A percentile compares a stretch with the other conserved stretches of the same genome.
phyloP scores from a whole-genome alignment of 2,329 filamentous ascomycete species.

The Sclerotiophoma versabilis region DNA sequence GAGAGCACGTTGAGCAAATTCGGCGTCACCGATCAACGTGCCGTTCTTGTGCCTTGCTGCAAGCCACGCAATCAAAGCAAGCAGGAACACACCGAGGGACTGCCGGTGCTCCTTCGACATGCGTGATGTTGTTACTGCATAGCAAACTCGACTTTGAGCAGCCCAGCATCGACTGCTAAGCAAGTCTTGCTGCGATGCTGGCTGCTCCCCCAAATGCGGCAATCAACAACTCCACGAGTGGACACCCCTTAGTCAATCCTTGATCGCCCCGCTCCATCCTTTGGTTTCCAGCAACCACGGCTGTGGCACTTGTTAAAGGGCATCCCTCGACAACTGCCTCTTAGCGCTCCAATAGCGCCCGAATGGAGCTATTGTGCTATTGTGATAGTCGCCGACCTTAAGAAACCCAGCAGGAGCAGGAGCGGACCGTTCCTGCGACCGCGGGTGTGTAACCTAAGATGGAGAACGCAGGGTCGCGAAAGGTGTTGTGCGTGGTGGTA shows the following conservation, averaged over 20 bases:
- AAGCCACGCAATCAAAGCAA: slow-evolving; percentile 4
- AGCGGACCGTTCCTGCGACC: background rate
- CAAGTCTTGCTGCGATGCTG: too few relatives aligned
- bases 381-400: background rate
- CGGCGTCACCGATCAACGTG: slow-evolving; percentile 5
- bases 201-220: too few relatives aligned
- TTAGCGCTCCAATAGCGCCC: background rate
- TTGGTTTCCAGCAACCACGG: background rate
- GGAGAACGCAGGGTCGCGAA: background rate
- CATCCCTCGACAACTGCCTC: background rate
- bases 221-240: background rate
- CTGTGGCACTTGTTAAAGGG: background rate
- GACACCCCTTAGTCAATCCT: background rate
- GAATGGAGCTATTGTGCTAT: background rate
- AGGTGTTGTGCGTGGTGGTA: background rate
- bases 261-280: background rate
- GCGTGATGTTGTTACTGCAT: background rate
- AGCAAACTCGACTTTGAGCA: background rate
- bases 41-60: background rate
- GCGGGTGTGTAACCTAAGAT: background rate
- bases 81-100: background rate
- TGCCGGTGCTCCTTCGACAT: background rate
- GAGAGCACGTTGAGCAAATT: background rate
- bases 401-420: background rate
- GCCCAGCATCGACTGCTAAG: too few relatives aligned